These are phyloP conservation scores for Phytophthora ramorum DNA, from an alignment of 352 stramenopile species.

Conservation along the genomic window DNA sequence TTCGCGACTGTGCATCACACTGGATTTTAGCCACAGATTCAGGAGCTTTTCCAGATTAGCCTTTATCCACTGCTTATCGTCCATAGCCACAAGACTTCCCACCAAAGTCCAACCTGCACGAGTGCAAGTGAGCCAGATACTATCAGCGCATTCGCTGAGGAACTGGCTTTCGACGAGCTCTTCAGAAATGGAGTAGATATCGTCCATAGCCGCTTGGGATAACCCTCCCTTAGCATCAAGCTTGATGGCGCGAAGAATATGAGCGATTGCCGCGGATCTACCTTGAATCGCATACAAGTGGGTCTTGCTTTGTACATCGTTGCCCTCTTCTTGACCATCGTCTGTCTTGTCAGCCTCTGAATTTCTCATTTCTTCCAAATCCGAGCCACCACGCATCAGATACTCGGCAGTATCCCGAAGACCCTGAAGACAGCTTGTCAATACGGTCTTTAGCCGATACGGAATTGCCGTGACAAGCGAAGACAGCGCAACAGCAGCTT, in stretches of 20 bases:
- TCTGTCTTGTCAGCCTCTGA: constrained; percentile 20
- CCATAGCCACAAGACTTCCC: constrained; percentile 70
- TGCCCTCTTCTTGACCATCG: constrained; percentile 40
- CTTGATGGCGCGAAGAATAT: constrained; percentile 65
- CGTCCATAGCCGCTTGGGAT: constrained; percentile 60
- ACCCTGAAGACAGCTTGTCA: constrained; percentile 47
- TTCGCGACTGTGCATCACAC: constrained; percentile 80
- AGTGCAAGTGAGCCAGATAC: constrained; percentile 89
- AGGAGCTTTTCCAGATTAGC: constrained; percentile 62
- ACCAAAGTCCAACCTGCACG: constrained; percentile 85
- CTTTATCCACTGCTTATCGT: constrained; percentile 69
- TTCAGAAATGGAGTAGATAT: constrained; percentile 73
- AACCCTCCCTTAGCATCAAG: constrained; percentile 53
- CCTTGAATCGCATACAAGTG: constrained; percentile 84
- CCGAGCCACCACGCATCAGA: constrained; percentile 43
- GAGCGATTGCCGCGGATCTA: constrained; percentile 65
- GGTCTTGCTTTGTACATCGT: constrained; percentile 62
- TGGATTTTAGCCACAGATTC: constrained; percentile 80
- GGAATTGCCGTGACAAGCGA: constrained; percentile 73
- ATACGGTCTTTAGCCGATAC: constrained; percentile 62
- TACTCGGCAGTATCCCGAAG: constrained; percentile 54
- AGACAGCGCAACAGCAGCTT: constrained; percentile 67
- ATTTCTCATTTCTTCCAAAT: constrained; percentile 31
- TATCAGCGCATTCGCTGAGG: constrained; percentile 74
- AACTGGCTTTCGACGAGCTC: constrained; percentile 85